phyloP scores from a whole-genome alignment of 164 flowering plant species.

The Liriodendron chinense region DNA sequence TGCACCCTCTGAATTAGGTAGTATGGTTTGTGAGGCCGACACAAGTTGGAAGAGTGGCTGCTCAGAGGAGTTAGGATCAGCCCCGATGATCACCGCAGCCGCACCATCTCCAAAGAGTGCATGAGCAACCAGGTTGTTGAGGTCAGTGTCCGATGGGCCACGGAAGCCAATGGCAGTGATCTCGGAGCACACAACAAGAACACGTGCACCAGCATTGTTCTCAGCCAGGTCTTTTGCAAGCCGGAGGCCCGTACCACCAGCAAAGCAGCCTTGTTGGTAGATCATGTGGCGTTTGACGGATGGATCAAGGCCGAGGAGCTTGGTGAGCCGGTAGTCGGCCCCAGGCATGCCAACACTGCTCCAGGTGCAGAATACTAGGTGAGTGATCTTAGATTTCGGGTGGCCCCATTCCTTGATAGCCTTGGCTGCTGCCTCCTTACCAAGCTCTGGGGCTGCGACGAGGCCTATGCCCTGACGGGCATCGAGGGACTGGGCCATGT shows the following conservation, averaged over 20 bases:
- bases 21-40: conserved; percentile 12
- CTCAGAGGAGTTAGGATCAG: background rate
- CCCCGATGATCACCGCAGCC: conserved; percentile 3
- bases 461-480: background rate
- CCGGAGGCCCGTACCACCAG: background rate
- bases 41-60: conserved; percentile 12
- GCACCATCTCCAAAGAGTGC: conserved; percentile 34
- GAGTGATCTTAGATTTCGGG: background rate
- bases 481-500: background rate
- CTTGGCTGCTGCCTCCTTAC: background rate
- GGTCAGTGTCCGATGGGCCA: background rate
- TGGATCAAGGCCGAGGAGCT: background rate
- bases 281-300: background rate
- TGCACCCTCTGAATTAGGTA: conserved; percentile 11
- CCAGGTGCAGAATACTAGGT: background rate
- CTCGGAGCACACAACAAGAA: conserved; percentile 20
- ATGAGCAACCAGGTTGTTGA: background rate
- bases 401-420: background rate
- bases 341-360: background rate
- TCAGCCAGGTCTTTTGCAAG: background rate
- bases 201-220: background rate
- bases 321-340: background rate
- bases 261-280: background rate
- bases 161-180: conserved; percentile 27
- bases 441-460: background rate